These are phyloP conservation scores for Plasmodium reichenowi DNA, from an alignment of 169 alveolate genomes.

Conservation along the genomic window DNA sequence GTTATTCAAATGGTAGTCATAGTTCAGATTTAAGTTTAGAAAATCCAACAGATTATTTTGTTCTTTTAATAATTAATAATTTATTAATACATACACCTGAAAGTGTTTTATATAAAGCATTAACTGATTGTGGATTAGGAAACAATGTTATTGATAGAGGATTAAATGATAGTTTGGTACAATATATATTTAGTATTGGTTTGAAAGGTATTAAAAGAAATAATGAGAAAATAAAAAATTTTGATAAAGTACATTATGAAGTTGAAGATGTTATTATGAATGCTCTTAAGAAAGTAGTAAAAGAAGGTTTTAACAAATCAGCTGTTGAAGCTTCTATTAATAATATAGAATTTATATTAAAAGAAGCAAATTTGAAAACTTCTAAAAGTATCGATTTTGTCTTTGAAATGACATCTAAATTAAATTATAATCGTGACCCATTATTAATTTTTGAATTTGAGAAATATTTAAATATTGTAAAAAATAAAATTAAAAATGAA, in stretches of 20 bases:
- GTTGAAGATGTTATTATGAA: constrained; percentile 79
- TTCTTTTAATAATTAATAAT: constrained; percentile 45
- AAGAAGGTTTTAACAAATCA: constrained; percentile 83
- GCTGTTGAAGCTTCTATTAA: constrained; percentile 86
- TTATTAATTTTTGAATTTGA: constrained; percentile 56
- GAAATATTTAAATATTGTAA: constrained; percentile 37
- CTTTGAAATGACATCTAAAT: constrained; percentile 52
- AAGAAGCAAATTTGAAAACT: constrained; percentile 77
- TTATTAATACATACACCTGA: constrained; percentile 50
- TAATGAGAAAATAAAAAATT: constrained; percentile 24
- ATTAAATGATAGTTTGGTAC: constrained; percentile 70
- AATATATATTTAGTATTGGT: constrained; percentile 52
- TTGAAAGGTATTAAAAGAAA: constrained; percentile 71
- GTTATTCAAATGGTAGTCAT: background rate
- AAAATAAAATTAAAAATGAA: constrained; percentile 47
- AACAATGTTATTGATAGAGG: constrained; percentile 82
- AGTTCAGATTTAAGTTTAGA: constrained; percentile 65
- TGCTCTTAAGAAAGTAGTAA: constrained; percentile 74
- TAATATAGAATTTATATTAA: constrained; percentile 80
- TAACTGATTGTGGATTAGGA: constrained; percentile 78
- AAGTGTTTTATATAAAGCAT: constrained; percentile 68
- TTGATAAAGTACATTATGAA: constrained; percentile 72
- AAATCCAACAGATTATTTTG: constrained; percentile 66
- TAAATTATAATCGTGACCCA: constrained; percentile 73
- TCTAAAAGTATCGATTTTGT: constrained; percentile 63